phyloP scores from a whole-genome alignment of 192 early-diverging fungal species.

The Hyaloraphidium curvatum region DNA sequence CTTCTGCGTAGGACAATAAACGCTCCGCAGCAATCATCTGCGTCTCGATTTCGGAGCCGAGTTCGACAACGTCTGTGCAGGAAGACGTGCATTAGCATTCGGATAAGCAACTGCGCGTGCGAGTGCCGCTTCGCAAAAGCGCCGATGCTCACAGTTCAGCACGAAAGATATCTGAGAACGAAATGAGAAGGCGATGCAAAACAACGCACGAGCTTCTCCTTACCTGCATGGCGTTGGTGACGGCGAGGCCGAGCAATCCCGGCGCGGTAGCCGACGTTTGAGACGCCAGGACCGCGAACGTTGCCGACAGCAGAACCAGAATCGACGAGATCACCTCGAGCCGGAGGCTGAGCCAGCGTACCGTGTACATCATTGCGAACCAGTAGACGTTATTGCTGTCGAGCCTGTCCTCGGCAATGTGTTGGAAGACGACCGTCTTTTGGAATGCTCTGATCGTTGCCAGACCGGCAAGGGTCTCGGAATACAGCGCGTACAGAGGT shows the following conservation, averaged over 20 bases:
- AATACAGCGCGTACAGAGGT: conserved; percentile 65
- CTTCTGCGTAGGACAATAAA: not conserved
- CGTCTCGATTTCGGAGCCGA: conserved; percentile 30
- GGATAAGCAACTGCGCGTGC: too few species aligned
- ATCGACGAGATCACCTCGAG: not conserved
- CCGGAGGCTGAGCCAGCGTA: conserved; percentile 29
- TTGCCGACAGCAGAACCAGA: not conserved
- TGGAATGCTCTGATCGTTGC: conserved; percentile 80
- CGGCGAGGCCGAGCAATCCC: not conserved
- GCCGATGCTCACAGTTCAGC: too few species aligned
- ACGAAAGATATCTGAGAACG: too few species aligned
- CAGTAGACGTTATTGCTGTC: too few species aligned
- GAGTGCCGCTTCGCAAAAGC: too few species aligned
- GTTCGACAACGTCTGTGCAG: too few species aligned
- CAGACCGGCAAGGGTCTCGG: conserved; percentile 58
- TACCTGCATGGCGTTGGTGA: not conserved
- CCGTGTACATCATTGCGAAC: too few species aligned
- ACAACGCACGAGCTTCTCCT: not conserved
- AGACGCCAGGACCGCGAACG: not conserved
- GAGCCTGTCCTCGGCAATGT: conserved; percentile 40
- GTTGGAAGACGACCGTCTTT: conserved; percentile 41
- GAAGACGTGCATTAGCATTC: too few species aligned
- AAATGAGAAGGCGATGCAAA: too few species aligned
- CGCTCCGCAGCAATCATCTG: conserved; percentile 1
- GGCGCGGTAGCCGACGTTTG: not conserved